Evolutionary conservation across 805 yeast species (phyloP), one percentile per base, ranked within the genome.

Genomic region (Lipomyces mesembrius): DNA sequence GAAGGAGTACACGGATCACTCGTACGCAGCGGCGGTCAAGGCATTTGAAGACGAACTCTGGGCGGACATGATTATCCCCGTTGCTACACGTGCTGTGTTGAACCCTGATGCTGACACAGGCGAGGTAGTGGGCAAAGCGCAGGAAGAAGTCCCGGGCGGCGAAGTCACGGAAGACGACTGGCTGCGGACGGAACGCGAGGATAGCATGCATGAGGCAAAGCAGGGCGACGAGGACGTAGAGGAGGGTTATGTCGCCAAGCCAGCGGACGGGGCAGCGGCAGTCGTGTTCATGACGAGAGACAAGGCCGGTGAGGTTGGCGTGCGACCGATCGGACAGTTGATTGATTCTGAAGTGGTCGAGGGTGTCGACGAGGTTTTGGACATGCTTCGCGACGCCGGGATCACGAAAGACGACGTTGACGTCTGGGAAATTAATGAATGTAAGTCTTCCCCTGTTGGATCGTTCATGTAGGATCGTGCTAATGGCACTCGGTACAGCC

Each of bases 221-320:
- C 55, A 74, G 79, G 57, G 64, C 78, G 12, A 65, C 67, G 53
- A 69, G 78, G 63, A 77, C 75, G 61, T 80, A 80, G 17, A 81
- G 43, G 96, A 94, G 25, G 94, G 96, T 71, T 92, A 92, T 76
- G 94, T 97, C 25, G 90, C 96, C 37, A 91, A 91, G 78, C 84
- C 92, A 74, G 91, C 91, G 76, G 97, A 91, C 78, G 97, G 97
- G 80, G 97, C 90, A 77, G 94, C 97, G 65, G 97, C 96, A 61
- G 84, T 91, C 53, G 81, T 91, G 54, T 81, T 91, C 73, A 91
- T 90, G 67, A 87, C 92, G 65, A 92, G 87, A 76, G 82, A 80
- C 66, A 89, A 89, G 79, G 84, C 92, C 71, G 85, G 85, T 75
- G 92, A 90, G 81, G 83, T 90, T 74, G 87, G 87, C 56, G 80